phyloP scores from a whole-genome alignment of 768 basidiomycete species.

The Atractiella rhizophila region DNA sequence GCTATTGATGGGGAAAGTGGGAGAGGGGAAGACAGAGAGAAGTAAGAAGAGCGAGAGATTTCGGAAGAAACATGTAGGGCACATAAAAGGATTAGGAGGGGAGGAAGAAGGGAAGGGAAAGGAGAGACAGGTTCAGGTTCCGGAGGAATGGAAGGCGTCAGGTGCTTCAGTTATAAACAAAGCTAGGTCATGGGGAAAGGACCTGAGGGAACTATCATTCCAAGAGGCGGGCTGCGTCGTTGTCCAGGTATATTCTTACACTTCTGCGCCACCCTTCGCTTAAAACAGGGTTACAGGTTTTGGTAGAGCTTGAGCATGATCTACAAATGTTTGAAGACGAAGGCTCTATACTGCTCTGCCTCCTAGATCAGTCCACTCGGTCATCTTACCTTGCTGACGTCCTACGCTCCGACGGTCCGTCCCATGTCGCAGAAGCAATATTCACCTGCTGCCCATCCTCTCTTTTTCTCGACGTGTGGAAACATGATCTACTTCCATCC shows the following conservation, averaged over 20 bases:
- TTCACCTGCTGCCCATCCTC: too few species aligned
- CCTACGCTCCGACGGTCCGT: too few species aligned
- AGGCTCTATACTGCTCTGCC: constrained; percentile 54
- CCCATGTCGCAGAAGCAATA: too few species aligned
- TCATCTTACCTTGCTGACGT: too few species aligned
- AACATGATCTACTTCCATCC: too few species aligned
- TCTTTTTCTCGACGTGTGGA: too few species aligned
- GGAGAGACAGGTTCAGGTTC: constrained; percentile 14
- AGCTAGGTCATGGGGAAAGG: neutral
- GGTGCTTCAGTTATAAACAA: constrained; percentile 16
- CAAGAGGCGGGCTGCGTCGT: too few species aligned
- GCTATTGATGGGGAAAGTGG: constrained; percentile 21
- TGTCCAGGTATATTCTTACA: too few species aligned
- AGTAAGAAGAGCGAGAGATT: constrained; percentile 64
- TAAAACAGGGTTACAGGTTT: constrained; percentile 33
- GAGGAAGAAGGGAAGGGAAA: constrained; percentile 15
- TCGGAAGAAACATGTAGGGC: constrained; percentile 46
- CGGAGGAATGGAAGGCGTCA: constrained; percentile 14
- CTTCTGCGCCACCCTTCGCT: neutral
- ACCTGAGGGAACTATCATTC: too few species aligned
- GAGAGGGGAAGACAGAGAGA: constrained; percentile 26
- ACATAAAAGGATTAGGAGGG: constrained; percentile 52
- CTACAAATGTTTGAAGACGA: constrained; percentile 32
- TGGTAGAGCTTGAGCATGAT: constrained; percentile 58
- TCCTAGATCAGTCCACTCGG: too few species aligned